Base-by-base conservation (phyloP, 2,329 filamentous ascomycete species). In the Ceratocystis variospora region DNA sequence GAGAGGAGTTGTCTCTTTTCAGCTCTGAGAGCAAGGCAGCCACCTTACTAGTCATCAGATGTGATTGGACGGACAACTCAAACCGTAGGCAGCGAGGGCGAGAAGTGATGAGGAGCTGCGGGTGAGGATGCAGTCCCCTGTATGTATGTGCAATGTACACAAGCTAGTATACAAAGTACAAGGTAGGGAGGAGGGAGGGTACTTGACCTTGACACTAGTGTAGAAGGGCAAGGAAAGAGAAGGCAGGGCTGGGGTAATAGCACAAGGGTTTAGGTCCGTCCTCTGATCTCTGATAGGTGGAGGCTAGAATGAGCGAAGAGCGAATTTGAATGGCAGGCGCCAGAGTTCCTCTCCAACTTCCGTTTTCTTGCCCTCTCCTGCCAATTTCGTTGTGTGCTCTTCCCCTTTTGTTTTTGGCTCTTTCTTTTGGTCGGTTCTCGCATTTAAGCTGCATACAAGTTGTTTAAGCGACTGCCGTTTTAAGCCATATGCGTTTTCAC, bases 81-180 rank as follows among this genome's bases (percentile, higher is more conserved):
- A 53, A n/a, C n/a, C 19, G 22, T 22, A 6, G 53, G 12, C 53
- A 10, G 12, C 48, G 7, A 50, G 48, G n/a, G 19, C 48, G 48
- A 22, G n/a, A 25, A 57, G 53, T 33, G 53, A 57, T 57, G 53
- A 12, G 53, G 28, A 33, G 53, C 53, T 57, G 53, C 53, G 53
- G 53, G 53, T 57, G 53, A 57, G 53, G 53, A 57, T 57, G 22
- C 28, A 57, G 53, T n/a, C 53, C 53, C 53, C 31, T 57, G 53
- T 57, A 28, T 28, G 17, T 5, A 6, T 25, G 12, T 15, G 50
- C 25, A 48, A 10, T 50, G 48, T 8, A 46, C 45, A 15, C 45
- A 28, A 5, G 28, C 28, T 3, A 28, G 28, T 28, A 28, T 5
- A 15, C 10, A 41, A 8, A 41, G 37, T 50, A 22, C n/a, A 19